A percentile compares a stretch with the other conserved stretches of the same genome.
These are phyloP conservation scores for Trichoderma brevicompactum DNA, from an alignment of 2,329 filamentous ascomycete species.

Conservation along the genomic window DNA sequence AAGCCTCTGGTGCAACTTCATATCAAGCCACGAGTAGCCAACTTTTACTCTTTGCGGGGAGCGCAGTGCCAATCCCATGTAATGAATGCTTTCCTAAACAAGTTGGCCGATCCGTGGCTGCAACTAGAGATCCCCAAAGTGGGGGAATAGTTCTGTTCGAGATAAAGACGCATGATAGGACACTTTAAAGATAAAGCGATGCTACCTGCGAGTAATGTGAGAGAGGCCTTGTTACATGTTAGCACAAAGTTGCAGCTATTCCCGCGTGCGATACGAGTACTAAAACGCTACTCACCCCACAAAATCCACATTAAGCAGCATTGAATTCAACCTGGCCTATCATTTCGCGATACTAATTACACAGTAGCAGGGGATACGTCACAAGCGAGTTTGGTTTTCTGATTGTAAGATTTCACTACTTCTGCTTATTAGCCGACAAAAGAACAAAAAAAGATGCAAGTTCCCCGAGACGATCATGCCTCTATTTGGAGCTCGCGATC, in stretches of 20 bases:
- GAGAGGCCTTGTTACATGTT: too few species aligned
- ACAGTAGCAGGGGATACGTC: background rate
- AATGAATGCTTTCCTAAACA: conserved; percentile 10
- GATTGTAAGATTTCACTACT: background rate
- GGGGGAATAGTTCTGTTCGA: background rate
- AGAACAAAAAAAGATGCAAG: background rate
- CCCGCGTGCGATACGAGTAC: background rate
- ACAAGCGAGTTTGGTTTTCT: background rate
- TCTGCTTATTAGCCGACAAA: conserved; percentile 16
- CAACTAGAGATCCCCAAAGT: background rate
- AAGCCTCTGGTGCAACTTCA: background rate
- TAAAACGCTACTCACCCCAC: background rate
- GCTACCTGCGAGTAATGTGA: background rate
- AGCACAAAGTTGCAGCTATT: background rate
- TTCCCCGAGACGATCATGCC: conserved; percentile 11
- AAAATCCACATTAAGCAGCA: background rate
- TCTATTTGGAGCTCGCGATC: background rate
- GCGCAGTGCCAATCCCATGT: background rate
- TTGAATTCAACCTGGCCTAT: background rate
- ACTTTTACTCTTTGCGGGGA: background rate
- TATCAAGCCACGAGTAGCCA: background rate
- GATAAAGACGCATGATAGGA: background rate
- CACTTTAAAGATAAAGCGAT: background rate
- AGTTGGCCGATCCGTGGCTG: conserved; percentile 16
- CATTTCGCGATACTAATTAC: background rate